These are phyloP conservation scores for Alternaria alternata DNA, from an alignment of 2,329 filamentous ascomycete species.

Conservation along the genomic window DNA sequence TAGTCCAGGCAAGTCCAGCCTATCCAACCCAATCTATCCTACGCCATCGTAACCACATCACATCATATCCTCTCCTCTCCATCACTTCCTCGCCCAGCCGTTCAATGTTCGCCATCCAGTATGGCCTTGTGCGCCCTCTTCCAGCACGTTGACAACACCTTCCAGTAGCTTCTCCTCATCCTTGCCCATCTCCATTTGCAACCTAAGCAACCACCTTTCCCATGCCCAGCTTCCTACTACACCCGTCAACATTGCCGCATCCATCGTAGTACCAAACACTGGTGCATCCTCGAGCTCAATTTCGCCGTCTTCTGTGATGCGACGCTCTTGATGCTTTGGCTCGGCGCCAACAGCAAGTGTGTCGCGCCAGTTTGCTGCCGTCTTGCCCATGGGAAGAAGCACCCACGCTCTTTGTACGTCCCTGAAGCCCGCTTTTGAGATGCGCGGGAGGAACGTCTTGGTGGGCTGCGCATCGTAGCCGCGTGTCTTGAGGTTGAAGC, in stretches of 20 bases:
- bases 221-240: constrained; percentile 88
- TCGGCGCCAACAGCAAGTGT: constrained; percentile 47
- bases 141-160: constrained; percentile 65
- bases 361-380: constrained; percentile 50
- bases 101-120: constrained; percentile 68
- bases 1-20: constrained; percentile 16
- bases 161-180: constrained; percentile 62
- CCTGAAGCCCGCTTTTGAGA: constrained; percentile 79
- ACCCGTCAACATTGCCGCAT: constrained; percentile 78
- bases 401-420: constrained; percentile 86
- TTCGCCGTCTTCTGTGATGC: constrained; percentile 48
- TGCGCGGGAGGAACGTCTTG: constrained; percentile 78
- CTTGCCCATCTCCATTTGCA: constrained; percentile 86
- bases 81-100: constrained; percentile 56
- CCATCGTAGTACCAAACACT: constrained; percentile 62
- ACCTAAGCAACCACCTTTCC: constrained; percentile 94
- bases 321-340: constrained; percentile 42
- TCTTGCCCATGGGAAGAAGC: constrained; percentile 80
- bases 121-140: constrained; percentile 66
- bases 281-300: constrained; percentile 39
- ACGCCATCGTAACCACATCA: constrained; percentile 9
- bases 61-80: not conserved
- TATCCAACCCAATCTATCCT: constrained; percentile 1
- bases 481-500: constrained; percentile 84
- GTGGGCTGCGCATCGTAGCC: constrained; percentile 90